Conservation (phyloP, 495 filamentous ascomycete genomes). For the Podospora australis region DNA sequence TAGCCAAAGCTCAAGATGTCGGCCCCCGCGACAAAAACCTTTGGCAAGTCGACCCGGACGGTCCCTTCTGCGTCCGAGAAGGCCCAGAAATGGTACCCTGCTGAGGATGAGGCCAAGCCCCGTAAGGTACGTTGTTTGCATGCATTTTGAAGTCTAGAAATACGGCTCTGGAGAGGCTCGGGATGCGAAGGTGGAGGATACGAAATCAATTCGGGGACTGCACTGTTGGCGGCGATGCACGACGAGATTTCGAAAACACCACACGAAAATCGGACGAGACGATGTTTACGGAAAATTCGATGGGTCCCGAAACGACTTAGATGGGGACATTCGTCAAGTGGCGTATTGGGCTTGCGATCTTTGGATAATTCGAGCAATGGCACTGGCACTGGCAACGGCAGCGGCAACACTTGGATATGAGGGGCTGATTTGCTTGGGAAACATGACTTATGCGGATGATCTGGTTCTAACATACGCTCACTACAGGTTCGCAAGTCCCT, state of each 20-base stretch:
- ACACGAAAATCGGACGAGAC: not conserved
- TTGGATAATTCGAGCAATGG: not conserved
- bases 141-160: slow-evolving; percentile 6
- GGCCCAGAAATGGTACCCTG: slow-evolving; percentile 99
- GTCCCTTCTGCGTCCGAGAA: slow-evolving; percentile 78
- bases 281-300: not conserved
- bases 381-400: not conserved
- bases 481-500: slow-evolving; percentile 86
- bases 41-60: slow-evolving; percentile 92
- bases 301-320: too few species aligned
- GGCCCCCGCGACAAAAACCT: slow-evolving; percentile 76
- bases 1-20: slow-evolving; percentile 57
- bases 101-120: slow-evolving; percentile 81
- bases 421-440: too few species aligned
- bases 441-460: not conserved
- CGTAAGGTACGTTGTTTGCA: slow-evolving; percentile 72
- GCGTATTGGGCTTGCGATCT: not conserved
- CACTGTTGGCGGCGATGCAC: slow-evolving; percentile 7
- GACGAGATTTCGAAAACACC: not conserved
- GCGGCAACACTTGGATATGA: too few species aligned
- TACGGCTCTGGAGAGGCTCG: slow-evolving; percentile 5
- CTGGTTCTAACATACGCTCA: slow-evolving; percentile 23
- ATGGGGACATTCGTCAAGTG: not conserved
- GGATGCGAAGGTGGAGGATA: slow-evolving; percentile 13
- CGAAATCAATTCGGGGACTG: slow-evolving; percentile 4